Evolutionary conservation across 768 basidiomycete species (phyloP), one percentile per base, ranked within the genome.

Genomic region (Mycena metata): DNA sequence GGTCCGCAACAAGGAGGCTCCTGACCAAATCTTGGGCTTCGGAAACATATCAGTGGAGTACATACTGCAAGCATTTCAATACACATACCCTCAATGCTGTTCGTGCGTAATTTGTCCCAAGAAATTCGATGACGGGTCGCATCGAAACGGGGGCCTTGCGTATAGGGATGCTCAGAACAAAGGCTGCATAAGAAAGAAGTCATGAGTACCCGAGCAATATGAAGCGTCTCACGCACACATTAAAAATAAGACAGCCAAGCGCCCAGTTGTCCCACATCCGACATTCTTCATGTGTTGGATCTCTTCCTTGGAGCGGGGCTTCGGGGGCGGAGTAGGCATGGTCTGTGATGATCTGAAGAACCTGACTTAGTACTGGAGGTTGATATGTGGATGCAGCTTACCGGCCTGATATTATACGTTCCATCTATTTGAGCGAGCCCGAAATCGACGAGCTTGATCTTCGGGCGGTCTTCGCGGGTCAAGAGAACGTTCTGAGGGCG

Each of bases 401-500:
- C 67, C 62, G 24, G 50, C 0, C 13, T 1, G 5, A 55, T 26
- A 21, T 68, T 72, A 30, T 45, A 30, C 6, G 80, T 84, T 46
- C 83, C 81, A 15, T 83, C 76, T 30, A 84, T 82, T 70, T 90
- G 90, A 16, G 89, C 89, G 9, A 90, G 79, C 0, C 90, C 90
- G 72, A 90, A 91, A 72, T 91, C 89, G 9, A 88, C 86, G 13
- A 90, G 83, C 72, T 90, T 90, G 73, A 85, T 81, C 4, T 74
- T 67, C 0, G 83, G 83, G 0, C 82, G 83, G 3, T 76, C 65
- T 39, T 78, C 79, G 16, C 64, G 69, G 0, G 86, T 86, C 7
- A 90, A 55, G 13, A 89, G 81, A 19, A 88, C 82, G 67, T 91
- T 91, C 85, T 72, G 47, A 11, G 50, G 0, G 30, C 30, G 8